phyloP scores from a whole-genome alignment of 2,329 filamentous ascomycete species.

The Sarocladiaceae sp. region DNA sequence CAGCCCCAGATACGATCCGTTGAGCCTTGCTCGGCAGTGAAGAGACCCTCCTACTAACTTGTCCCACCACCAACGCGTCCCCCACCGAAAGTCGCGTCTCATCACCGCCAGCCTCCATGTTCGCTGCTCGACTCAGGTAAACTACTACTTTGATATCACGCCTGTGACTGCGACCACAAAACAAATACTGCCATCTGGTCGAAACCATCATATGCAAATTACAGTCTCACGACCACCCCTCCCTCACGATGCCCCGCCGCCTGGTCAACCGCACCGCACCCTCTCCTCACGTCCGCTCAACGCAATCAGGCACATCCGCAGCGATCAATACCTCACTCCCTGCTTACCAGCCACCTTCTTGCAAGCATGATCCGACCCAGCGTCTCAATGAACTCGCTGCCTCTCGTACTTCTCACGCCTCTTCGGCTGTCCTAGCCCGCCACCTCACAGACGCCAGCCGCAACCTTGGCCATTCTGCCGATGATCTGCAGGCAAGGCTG shows the following conservation, averaged over 20 bases:
- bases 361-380: constrained; percentile 32
- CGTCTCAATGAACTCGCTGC: constrained; percentile 37
- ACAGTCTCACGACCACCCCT: neutral
- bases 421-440: constrained; percentile 24
- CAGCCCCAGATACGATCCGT: too few relatives aligned
- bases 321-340: constrained; percentile 16
- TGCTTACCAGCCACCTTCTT: constrained; percentile 44
- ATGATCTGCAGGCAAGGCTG: constrained; percentile 43
- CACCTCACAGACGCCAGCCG: constrained; percentile 39
- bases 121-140: neutral
- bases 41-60: neutral
- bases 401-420: constrained; percentile 32
- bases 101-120: too few relatives aligned
- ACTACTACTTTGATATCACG: neutral
- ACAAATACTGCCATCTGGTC: neutral
- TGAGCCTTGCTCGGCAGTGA: too few relatives aligned
- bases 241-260: constrained; percentile 25
- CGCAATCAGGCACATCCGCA: constrained; percentile 12
- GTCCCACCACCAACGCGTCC: neutral
- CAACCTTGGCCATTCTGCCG: constrained; percentile 38
- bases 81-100: constrained; percentile 5
- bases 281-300: constrained; percentile 9
- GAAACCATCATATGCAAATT: neutral
- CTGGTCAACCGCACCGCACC: constrained; percentile 21
- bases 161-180: neutral